Evolutionary conservation across 768 basidiomycete species (phyloP), one percentile per base, ranked within the genome.

Genomic region (Boletus reticuloceps): DNA sequence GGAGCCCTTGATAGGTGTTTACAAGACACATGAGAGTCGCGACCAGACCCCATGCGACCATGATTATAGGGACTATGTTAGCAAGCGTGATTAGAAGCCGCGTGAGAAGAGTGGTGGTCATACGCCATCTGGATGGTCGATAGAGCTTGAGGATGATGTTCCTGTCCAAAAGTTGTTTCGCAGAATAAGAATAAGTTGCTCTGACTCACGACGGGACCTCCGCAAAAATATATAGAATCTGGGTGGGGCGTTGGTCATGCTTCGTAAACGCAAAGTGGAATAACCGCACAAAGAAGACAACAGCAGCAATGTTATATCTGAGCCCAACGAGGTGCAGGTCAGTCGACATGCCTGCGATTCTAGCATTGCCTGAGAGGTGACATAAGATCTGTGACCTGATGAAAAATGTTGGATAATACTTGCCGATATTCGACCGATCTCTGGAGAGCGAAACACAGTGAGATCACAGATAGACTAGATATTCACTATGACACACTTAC

Each of bases 381-480:
- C 11, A 17, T 59, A 20, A 57, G 59, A 19, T 7, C 11, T 13
- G 5, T 29, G 22, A 39, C 6, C n/a, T 12, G 6, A 31, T 51
- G 16, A 27, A 22, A 20, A 16, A 22, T 19, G 13, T 3, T 25
- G 16, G 27, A 56, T 29, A 19, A 38, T 38, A 67, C 70, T 69
- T 63, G 50, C 78, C 78, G 39, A 80, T 65, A 61, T 79, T 80
- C 39, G 74, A 64, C n/a, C 79, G 74, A 62, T 79, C 79, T 36
- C 75, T 76, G 47, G 20, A 51, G 29, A 32, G 43, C 38, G n/a
- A 27, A 43, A 5, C 8, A 37, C 3, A 16, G 17, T 58, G 13
- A 47, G 20, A 36, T 9, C 2, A 10, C n/a, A 22, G 27, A 27
- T 14, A 3, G 34, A 12, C n/a, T 8, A 20, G 27, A 38, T 19